A percentile compares a stretch with the other conserved stretches of the same genome.
Evolutionary conservation across 805 yeast species (phyloP).

Genomic region (Yarrowia alimentaria): DNA sequence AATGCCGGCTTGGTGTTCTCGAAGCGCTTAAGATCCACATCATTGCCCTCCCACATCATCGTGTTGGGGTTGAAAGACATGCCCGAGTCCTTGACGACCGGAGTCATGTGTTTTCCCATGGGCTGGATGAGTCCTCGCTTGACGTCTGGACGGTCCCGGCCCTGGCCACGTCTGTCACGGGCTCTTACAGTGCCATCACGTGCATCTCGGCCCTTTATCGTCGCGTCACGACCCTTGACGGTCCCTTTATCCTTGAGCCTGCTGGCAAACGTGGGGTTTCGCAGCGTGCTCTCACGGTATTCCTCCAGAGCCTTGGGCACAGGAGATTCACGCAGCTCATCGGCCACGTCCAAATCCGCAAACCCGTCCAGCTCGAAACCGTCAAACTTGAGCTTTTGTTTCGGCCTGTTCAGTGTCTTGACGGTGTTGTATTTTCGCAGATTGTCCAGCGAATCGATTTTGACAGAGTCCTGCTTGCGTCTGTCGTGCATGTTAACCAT

Average conservation of each 20-base stretch:
- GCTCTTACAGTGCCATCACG: background rate
- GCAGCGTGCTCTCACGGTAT: conserved; percentile 11
- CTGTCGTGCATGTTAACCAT: conserved; percentile 22
- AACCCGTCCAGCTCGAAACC: conserved; percentile 21
- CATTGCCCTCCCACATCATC: conserved; percentile 65
- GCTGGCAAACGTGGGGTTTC: conserved; percentile 9
- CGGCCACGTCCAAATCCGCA: conserved; percentile 16
- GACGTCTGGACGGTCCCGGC: no score
- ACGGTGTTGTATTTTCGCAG: conserved; percentile 8
- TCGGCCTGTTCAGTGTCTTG: conserved; percentile 15
- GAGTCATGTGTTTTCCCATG: background rate
- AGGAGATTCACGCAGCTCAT: background rate
- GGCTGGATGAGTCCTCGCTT: conserved; percentile 11
- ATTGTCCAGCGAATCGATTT: conserved; percentile 9
- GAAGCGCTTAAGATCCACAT: conserved; percentile 53
- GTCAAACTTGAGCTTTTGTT: conserved; percentile 1
- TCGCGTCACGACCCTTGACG: conserved; percentile 2
- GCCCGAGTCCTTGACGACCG: background rate
- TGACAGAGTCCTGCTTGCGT: conserved; percentile 9
- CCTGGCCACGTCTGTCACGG: background rate
- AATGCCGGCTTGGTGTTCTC: conserved; percentile 43
- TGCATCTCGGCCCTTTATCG: background rate
- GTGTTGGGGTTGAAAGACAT: conserved; percentile 56
- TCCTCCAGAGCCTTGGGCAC: conserved; percentile 9
- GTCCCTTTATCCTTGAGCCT: conserved; percentile 12